Conservation (phyloP, 2,329 filamentous ascomycete species). For the Tolypocladium paradoxum region DNA sequence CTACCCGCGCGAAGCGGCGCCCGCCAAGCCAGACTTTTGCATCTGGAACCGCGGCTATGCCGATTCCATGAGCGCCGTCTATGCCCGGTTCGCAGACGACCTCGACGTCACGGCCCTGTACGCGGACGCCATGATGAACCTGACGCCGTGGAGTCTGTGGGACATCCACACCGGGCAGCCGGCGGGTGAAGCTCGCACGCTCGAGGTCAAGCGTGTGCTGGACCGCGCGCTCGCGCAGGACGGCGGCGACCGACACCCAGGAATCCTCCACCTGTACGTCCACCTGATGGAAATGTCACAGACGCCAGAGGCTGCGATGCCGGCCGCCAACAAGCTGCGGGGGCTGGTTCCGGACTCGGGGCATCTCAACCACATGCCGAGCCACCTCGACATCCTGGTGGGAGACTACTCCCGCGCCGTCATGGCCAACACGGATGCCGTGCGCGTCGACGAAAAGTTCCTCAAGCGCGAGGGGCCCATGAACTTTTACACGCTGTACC, state of each 20-base stretch:
- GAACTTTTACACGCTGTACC: constrained; percentile 71
- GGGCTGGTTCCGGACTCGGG: constrained; percentile 57
- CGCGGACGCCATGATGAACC: constrained; percentile 35
- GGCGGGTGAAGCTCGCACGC: constrained; percentile 19
- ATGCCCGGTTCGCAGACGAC: constrained; percentile 26
- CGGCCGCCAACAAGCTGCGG: constrained; percentile 50
- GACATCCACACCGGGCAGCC: constrained; percentile 23
- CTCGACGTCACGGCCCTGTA: constrained; percentile 25
- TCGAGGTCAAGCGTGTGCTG: constrained; percentile 22
- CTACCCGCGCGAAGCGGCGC: constrained; percentile 41
- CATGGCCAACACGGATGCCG: constrained; percentile 54
- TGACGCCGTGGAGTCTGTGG: constrained; percentile 36
- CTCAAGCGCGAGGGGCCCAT: constrained; percentile 45
- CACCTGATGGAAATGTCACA: constrained; percentile 70
- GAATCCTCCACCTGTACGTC: constrained; percentile 64
- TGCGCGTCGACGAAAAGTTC: constrained; percentile 57
- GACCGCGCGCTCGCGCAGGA: constrained; percentile 36
- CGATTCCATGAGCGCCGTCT: constrained; percentile 27
- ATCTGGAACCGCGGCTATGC: constrained; percentile 25
- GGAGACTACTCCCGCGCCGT: constrained; percentile 62
- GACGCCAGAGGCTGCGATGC: constrained; percentile 50
- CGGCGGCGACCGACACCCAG: constrained; percentile 45
- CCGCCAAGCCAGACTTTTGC: constrained; percentile 33
- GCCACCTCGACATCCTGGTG: constrained; percentile 62
- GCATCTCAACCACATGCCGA: constrained; percentile 67